These are phyloP conservation scores for Bullera alba DNA, from an alignment of 768 basidiomycete species.

Conservation along the genomic window DNA sequence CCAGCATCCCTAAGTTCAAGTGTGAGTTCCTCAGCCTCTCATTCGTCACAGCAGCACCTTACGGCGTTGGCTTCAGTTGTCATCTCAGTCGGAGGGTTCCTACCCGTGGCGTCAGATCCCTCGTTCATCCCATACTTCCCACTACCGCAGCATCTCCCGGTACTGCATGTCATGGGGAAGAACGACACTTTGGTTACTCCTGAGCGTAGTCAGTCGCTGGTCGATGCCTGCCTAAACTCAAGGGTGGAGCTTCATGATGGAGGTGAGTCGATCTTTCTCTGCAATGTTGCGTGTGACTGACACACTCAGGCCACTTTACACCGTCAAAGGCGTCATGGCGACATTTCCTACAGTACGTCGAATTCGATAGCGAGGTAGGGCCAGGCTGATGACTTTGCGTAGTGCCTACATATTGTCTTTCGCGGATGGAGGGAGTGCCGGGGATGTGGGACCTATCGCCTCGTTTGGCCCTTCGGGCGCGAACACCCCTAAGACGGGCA, in stretches of 20 bases:
- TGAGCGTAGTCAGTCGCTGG: slow-evolving; percentile 34
- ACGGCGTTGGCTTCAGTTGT: slow-evolving; percentile 16
- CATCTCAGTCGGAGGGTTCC: slow-evolving; percentile 42
- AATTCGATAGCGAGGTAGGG: background rate
- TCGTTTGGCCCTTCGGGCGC: slow-evolving; percentile 30
- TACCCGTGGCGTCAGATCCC: slow-evolving; percentile 20
- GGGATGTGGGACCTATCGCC: slow-evolving; percentile 34
- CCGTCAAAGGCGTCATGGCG: slow-evolving; percentile 39
- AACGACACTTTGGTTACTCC: slow-evolving; percentile 42
- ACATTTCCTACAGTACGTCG: slow-evolving; percentile 36
- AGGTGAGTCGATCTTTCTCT: slow-evolving; percentile 9
- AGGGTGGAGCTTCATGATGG: slow-evolving; percentile 42
- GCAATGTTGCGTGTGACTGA: slow-evolving; percentile 1
- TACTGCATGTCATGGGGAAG: slow-evolving; percentile 38
- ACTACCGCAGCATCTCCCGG: slow-evolving; percentile 25
- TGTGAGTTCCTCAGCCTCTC: slow-evolving; percentile 23
- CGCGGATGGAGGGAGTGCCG: slow-evolving; percentile 29
- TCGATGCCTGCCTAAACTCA: slow-evolving; percentile 28
- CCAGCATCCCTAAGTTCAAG: slow-evolving; percentile 33
- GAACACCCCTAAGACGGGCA: slow-evolving; percentile 18
- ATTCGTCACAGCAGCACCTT: background rate
- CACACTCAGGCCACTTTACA: slow-evolving; percentile 34
- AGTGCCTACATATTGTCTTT: slow-evolving; percentile 44
- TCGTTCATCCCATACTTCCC: slow-evolving; percentile 35
- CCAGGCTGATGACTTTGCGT: no score